Base-by-base conservation (phyloP, 73 alveolate species). In the Strombidium stylifer region DNA sequence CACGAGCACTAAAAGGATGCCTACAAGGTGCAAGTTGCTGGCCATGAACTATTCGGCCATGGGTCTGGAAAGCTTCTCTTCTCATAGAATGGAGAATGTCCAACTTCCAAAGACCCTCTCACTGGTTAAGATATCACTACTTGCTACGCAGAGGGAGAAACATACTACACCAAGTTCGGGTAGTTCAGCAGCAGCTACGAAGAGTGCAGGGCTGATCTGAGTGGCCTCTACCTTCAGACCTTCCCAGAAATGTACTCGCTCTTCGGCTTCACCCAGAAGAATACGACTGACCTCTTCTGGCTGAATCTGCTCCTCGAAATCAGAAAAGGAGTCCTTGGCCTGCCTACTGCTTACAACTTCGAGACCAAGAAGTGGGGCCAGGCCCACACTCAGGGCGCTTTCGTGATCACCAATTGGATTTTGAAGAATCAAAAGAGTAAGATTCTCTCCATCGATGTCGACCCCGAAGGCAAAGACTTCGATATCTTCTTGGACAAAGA, bases 11-110 rank as follows among this genome's bases (percentile, higher is more conserved):
- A 52, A 32, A 60, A 48, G 20, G 75, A 53, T 3, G 70, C 91
- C 0, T 26, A 56, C 30, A 62, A 69, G 32, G 59, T 94, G 32
- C 64, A 70, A 0, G 92, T 80, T 30, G 97, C 98, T 21, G 69
- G 89, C 36, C 97, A 92, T 62, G 95, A 86, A 55, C 76, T 94
- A 39, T 64, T 88, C 32, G 98, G 99, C 0, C 96, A 89, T 73
- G 96, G 98, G 10, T 20, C 88, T 14, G 99, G 97, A 19, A 94
- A 86, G 57, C 73, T 92, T 39, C 70, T 94, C 32, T 53, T 57
- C 50, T 84, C 73, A 46, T 69, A 84, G 61, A 70, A 69, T 47
- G 77, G 27, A 1, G 88, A 6, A 10, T 32, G 42, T 10, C 42
- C 42, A 15, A 55, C 69, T 7, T 80, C 90, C 51, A 54, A 67